Evolutionary conservation across 345 rosid genomes (phyloP), one percentile per base, ranked within the genome.

Genomic region (Linum lewisii): DNA sequence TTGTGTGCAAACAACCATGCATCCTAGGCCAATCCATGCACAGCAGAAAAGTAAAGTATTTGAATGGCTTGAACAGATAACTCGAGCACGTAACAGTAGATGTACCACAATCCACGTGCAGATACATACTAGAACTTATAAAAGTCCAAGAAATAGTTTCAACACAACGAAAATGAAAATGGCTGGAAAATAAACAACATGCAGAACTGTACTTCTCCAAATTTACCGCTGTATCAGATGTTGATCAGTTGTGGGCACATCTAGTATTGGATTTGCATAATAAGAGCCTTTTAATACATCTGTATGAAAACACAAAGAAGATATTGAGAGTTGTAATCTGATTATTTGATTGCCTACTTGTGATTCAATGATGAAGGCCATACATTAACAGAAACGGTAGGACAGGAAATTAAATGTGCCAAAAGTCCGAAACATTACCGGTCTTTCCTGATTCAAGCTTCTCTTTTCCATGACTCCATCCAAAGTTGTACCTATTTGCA

Each of bases 401-500:
- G 25, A n/a, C 3, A 20, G 18, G 36, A 54, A 47, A 69, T 38
- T 14, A 26, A 54, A 50, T 15, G 21, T 23, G 22, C 24, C 7
- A 23, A 26, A n/a, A n/a, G n/a, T n/a, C n/a, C n/a, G n/a, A n/a
- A 49, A 22, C 10, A 10, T 54, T 80, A 88, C 98, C 98, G 63
- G 77, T 83, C 74, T 80, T 92, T 68, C 95, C 98, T 23, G 96
- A 86, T 83, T 92, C 95, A 69, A 92, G 90, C 69, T 79, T 78
- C 77, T 92, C 98, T 67, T 88, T 86, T 54, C 95, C 96, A 82
- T 88, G 98, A 71, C 96, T 92, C 96, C 96, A 92, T 61, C 98
- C 98, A 56, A 83, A 86, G 72, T 83, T 88, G 63, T 84, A 92
- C 84, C 98, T 90, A 47, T 36, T 66, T n/a, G 57, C 20, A 58